Base-by-base conservation (phyloP, 805 yeast species). In the Saccharomyces kudriavzevii region DNA sequence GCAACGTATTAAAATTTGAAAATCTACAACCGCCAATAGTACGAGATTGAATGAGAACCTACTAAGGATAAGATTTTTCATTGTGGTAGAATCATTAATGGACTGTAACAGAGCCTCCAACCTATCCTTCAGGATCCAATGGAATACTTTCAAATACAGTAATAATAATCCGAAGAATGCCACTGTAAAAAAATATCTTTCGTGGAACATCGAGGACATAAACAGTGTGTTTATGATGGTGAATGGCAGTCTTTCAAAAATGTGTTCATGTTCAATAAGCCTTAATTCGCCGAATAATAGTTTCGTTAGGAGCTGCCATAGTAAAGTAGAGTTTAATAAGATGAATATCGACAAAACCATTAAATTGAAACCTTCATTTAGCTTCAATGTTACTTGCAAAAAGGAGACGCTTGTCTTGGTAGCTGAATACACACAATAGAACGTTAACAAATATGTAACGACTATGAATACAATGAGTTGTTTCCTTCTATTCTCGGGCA, bases 251-350 rank as follows among this genome's bases (percentile, higher is more conserved):
- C 82, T 77, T 65, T 79, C 95, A 66, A 77, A 80, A 50, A 81
- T 76, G 63, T 86, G 91, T 60, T 91, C 96, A 51, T 78, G 69
- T 66, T 92, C 99, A 31, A 87, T 76, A 14, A 82, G 70, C 53
- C 96, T 74, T 51, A 92, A 71, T 53, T 82, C 83, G 0, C 96
- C 96, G 72, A 90, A 89, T 40, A 89, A 60, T 0, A 83, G 1
- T 27, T 68, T 57, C 49, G 83, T 85, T 0, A 83, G 57, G 8
- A 76, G 45, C 57, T 80, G 79, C 31, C 82, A 85, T 14, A 77
- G 13, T 2, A 71, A 57, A 1, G 69, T 55, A 4, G 70, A 60
- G 48, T 70, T 63, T 1, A 74, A 64, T 9, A 82, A 66, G 17
- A 77, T 58, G 68, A 84, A 75, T 54, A 79, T 76, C 2, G 72